phyloP scores from a whole-genome alignment of 805 yeast species.

The Schwanniomyces vanrijiae region DNA sequence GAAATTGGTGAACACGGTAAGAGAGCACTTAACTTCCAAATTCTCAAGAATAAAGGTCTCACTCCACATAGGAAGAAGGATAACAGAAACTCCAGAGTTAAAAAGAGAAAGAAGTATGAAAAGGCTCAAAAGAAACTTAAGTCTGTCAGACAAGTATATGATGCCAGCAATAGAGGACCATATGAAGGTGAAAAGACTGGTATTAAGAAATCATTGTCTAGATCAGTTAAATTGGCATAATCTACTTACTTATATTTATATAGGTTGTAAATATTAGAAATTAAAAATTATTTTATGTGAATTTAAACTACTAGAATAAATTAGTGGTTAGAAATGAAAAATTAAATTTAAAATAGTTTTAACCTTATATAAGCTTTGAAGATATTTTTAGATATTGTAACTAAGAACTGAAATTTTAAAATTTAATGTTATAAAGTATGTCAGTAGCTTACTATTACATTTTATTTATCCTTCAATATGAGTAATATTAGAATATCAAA shows the following conservation, averaged over 20 bases:
- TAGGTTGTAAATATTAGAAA: background rate
- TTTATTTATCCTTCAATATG: too few species aligned
- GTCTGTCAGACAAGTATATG: conserved; percentile 87
- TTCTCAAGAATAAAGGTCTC: conserved; percentile 92
- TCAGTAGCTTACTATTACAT: too few species aligned
- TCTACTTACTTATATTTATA: background rate
- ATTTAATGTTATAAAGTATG: too few species aligned
- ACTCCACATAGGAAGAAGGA: conserved; percentile 93
- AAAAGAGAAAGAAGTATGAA: conserved; percentile 97
- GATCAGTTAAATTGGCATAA: conserved; percentile 73
- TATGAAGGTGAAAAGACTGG: conserved; percentile 96
- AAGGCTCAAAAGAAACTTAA: conserved; percentile 90
- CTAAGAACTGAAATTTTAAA: too few species aligned
- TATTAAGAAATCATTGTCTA: conserved; percentile 91
- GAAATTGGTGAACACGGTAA: conserved; percentile 77
- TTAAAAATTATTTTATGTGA: background rate
- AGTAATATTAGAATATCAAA: too few species aligned
- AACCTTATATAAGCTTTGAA: too few species aligned
- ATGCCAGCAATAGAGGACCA: conserved; percentile 63
- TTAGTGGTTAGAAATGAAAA: too few species aligned
- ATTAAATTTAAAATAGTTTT: too few species aligned
- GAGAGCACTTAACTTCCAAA: conserved; percentile 93
- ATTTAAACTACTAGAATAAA: too few species aligned
- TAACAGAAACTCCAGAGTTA: conserved; percentile 92
- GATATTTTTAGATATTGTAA: too few species aligned